A percentile compares a stretch with the other conserved stretches of the same genome.
These are phyloP conservation scores for Penicillium aurantiogriseum DNA, from an alignment of 2,329 filamentous ascomycete genomes.

Conservation along the genomic window DNA sequence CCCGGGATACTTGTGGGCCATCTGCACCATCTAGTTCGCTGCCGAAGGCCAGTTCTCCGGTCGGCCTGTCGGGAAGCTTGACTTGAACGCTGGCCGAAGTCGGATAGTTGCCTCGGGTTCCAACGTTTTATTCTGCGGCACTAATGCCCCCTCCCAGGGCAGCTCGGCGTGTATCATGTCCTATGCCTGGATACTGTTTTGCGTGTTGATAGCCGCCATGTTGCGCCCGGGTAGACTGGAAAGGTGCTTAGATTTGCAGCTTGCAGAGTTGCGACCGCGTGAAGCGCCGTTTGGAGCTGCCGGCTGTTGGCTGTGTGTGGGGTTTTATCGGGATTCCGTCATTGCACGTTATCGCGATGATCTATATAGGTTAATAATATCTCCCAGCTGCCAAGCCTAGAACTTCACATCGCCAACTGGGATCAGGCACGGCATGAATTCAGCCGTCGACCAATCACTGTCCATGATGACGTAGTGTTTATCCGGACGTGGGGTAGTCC, in stretches of 20 bases:
- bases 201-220: conserved; percentile 50
- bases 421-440: conserved; percentile 46
- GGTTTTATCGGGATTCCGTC: not conserved
- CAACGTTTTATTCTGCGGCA: conserved; percentile 43
- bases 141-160: conserved; percentile 50
- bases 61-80: conserved; percentile 48
- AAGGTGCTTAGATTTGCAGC: conserved; percentile 41
- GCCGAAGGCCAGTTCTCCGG: conserved; percentile 35
- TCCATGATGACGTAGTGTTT: conserved; percentile 43
- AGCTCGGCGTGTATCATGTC: conserved; percentile 46
- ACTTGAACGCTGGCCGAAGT: conserved; percentile 45
- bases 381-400: conserved; percentile 39
- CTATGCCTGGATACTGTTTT: conserved; percentile 48
- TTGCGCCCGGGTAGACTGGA: conserved; percentile 48
- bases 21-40: conserved; percentile 50
- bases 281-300: conserved; percentile 18
- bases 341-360: not conserved
- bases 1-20: conserved; percentile 51
- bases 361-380: not conserved
- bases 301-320: conserved; percentile 47
- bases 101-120: conserved; percentile 46
- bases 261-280: too few relatives aligned
- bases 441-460: conserved; percentile 48
- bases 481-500: too few relatives aligned
- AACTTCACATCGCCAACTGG: conserved; percentile 47